Conservation (phyloP, 129 eudicot species). For the Escallonia herrerae region DNA sequence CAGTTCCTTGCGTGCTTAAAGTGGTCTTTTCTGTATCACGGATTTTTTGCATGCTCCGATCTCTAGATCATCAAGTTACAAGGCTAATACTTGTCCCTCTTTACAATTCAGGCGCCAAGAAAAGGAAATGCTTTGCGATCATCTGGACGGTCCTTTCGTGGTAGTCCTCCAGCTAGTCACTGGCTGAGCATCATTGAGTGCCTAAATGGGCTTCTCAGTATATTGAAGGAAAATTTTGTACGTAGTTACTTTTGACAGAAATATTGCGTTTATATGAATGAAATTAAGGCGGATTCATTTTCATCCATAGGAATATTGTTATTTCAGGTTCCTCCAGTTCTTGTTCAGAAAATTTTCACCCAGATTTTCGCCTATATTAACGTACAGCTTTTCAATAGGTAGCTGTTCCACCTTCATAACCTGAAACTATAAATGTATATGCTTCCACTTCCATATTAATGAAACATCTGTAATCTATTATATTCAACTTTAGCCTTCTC, state of each 20-base stretch:
- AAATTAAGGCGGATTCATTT: neutral
- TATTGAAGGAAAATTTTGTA: conserved; percentile 59
- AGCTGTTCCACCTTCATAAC: conserved; percentile 4
- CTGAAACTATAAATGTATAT: neutral
- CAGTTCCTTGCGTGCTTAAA: too few relatives aligned
- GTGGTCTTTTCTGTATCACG: too few relatives aligned
- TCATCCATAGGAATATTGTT: conserved; percentile 15
- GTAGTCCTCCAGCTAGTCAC: conserved; percentile 32
- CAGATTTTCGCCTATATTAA: conserved; percentile 57
- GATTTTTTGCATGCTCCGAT: too few relatives aligned
- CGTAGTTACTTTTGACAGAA: neutral
- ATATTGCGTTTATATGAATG: neutral
- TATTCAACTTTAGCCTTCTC: conserved; percentile 42
- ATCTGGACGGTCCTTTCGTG: conserved; percentile 1
- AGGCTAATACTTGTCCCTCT: too few relatives aligned
- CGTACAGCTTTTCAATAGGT: conserved; percentile 85
- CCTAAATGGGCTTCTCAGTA: conserved; percentile 38
- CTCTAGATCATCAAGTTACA: too few relatives aligned
- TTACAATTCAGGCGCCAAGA: conserved; percentile 34
- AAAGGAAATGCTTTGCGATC: conserved; percentile 25
- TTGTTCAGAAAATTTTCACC: conserved; percentile 45
- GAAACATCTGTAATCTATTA: neutral
- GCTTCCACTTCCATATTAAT: neutral
- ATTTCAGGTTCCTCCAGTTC: conserved; percentile 65
- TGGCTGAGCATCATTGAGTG: conserved; percentile 52